Evolutionary conservation across 2,329 filamentous ascomycete species (phyloP).

Genomic region (Bipolaris zeicola): DNA sequence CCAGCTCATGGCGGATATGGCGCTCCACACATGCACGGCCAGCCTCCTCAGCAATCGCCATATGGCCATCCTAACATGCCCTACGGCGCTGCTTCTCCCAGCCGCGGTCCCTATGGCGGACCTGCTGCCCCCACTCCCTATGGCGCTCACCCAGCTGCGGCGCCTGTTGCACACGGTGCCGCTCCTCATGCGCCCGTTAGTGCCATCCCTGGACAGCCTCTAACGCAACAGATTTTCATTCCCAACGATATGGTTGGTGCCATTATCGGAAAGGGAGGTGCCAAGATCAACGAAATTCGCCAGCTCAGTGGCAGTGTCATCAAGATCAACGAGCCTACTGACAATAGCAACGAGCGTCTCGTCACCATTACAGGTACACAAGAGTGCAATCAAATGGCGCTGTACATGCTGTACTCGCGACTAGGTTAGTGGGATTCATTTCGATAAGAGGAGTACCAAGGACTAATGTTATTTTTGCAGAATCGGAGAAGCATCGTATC

Average conservation of each 20-base stretch:
- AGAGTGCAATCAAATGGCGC: conserved; percentile 99
- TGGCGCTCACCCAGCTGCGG: conserved; percentile 62
- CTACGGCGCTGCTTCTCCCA: conserved; percentile 75
- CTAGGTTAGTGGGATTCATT: conserved; percentile 68
- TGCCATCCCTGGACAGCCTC: conserved; percentile 71
- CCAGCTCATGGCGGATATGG: conserved; percentile 72
- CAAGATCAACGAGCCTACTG: conserved; percentile 99
- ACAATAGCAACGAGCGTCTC: conserved; percentile 96
- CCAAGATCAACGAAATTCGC: conserved; percentile 99
- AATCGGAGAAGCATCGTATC: conserved; percentile 78
- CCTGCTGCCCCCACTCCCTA: conserved; percentile 74
- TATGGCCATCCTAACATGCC: conserved; percentile 69
- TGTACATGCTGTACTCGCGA: conserved; percentile 98
- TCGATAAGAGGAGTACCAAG: not conserved
- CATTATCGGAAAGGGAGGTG: conserved; percentile 97
- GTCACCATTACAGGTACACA: conserved; percentile 98
- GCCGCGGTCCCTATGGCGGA: conserved; percentile 74
- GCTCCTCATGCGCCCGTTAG: conserved; percentile 67
- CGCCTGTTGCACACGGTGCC: conserved; percentile 65
- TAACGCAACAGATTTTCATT: conserved; percentile 98
- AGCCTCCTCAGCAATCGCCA: conserved; percentile 52
- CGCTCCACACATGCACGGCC: conserved; percentile 74
- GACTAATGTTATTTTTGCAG: conserved; percentile 50
- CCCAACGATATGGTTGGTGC: conserved; percentile 99
- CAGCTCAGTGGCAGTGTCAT: conserved; percentile 97